Percentiles rank a stretch among this genome's conserved stretches.
phyloP scores from a whole-genome alignment of 371 early-diverging fungal species.

The Zychaea mexicana region DNA sequence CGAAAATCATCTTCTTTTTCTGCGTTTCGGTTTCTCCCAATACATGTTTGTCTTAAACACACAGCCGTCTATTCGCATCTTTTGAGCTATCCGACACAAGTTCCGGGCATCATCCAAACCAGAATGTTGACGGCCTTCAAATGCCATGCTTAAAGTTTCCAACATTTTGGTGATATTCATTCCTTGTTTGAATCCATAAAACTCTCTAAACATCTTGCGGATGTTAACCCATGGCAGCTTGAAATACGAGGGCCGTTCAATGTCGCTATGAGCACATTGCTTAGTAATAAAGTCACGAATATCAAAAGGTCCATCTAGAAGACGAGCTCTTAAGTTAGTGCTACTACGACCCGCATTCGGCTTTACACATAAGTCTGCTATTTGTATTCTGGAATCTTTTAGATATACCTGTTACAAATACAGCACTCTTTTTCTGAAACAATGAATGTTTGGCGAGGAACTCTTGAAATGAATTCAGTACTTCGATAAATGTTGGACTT shows the following conservation, averaged over 20 bases:
- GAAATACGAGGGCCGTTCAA: slow-evolving; percentile 54
- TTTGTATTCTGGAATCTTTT: slow-evolving; percentile 1
- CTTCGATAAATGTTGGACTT: slow-evolving; percentile 54
- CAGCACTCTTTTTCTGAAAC: slow-evolving; percentile 51
- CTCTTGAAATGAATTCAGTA: slow-evolving; percentile 41
- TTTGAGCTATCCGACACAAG: slow-evolving; percentile 59
- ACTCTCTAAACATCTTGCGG: slow-evolving; percentile 49
- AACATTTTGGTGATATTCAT: slow-evolving; percentile 70
- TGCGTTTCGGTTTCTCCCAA: neutral
- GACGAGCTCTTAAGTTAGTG: neutral
- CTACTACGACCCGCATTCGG: neutral
- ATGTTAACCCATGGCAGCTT: slow-evolving; percentile 67
- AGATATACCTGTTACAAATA: slow-evolving; percentile 45
- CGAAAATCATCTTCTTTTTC: neutral
- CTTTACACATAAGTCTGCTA: neutral
- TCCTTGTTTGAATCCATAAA: slow-evolving; percentile 44
- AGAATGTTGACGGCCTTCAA: slow-evolving; percentile 77
- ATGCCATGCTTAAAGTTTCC: slow-evolving; percentile 50
- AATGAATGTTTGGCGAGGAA: slow-evolving; percentile 45
- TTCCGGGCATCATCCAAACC: slow-evolving; percentile 83
- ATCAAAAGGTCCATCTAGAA: slow-evolving; percentile 82
- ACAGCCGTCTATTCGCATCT: slow-evolving; percentile 48
- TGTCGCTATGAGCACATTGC: slow-evolving; percentile 53
- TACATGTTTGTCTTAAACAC: slow-evolving; percentile 47
- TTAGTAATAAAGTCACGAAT: slow-evolving; percentile 80